Conservation (phyloP, 192 early-diverging fungal species). For the Backusella liffmaniae region DNA sequence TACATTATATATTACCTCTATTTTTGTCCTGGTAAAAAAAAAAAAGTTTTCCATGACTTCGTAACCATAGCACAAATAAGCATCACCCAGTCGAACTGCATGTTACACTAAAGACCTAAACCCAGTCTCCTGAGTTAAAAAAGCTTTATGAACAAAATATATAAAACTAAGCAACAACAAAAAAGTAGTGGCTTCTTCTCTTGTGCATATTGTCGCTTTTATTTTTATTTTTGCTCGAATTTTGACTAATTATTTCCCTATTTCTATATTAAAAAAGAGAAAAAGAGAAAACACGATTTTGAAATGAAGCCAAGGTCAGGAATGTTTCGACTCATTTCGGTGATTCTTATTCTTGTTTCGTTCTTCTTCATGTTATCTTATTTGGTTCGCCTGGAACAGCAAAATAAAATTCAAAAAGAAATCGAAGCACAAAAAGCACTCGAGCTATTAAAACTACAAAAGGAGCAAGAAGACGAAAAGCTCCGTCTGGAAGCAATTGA, state of each 20-base stretch:
- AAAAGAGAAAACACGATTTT: not conserved
- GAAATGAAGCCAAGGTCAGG: not conserved
- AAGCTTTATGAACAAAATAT: not conserved
- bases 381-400: not conserved
- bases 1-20: not conserved
- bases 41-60: not conserved
- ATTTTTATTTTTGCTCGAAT: not conserved
- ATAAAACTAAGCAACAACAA: not conserved
- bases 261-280: not conserved
- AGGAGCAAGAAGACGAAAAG: not conserved
- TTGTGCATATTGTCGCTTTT: not conserved
- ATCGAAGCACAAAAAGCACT: not conserved
- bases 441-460: not conserved
- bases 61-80: conserved; percentile 8
- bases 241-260: not conserved
- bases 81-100: not conserved
- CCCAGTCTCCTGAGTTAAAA: conserved; percentile 8
- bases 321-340: conserved; percentile 1
- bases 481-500: not conserved
- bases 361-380: not conserved
- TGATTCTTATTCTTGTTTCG: not conserved
- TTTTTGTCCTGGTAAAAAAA: not conserved
- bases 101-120: not conserved
- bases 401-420: not conserved
- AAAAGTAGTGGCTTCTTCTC: not conserved